These are phyloP conservation scores for Parafenestella ontariensis DNA, from an alignment of 2,329 filamentous ascomycete species.

Conservation along the genomic window DNA sequence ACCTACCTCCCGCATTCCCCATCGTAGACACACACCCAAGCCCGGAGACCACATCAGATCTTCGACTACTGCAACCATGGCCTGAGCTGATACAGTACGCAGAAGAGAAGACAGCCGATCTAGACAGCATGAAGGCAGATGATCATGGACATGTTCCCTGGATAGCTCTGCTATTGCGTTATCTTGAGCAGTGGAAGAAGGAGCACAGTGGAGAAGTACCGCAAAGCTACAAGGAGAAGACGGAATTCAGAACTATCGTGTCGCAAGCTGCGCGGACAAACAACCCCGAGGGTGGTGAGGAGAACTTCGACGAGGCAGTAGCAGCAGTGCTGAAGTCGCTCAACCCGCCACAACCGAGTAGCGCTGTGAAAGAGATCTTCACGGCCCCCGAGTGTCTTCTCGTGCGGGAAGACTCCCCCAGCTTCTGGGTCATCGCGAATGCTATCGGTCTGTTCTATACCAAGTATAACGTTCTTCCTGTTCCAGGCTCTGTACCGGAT, in stretches of 20 bases:
- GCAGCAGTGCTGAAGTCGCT: slow-evolving; percentile 89
- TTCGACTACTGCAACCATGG: slow-evolving; percentile 87
- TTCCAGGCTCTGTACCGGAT: slow-evolving; percentile 88
- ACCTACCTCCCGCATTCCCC: slow-evolving; percentile 80
- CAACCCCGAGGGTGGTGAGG: slow-evolving; percentile 85
- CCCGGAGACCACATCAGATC: slow-evolving; percentile 80
- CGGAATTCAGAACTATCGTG: slow-evolving; percentile 76
- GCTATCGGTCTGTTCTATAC: slow-evolving; percentile 80
- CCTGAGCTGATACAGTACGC: slow-evolving; percentile 76
- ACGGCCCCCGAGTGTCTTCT: slow-evolving; percentile 67
- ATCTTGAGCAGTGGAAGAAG: slow-evolving; percentile 80
- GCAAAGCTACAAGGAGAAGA: slow-evolving; percentile 82
- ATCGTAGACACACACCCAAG: slow-evolving; percentile 97
- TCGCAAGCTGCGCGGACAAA: slow-evolving; percentile 70
- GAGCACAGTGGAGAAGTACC: slow-evolving; percentile 73
- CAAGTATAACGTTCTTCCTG: slow-evolving; percentile 75
- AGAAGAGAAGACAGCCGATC: slow-evolving; percentile 68
- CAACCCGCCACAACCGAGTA: slow-evolving; percentile 70
- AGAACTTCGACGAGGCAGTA: slow-evolving; percentile 95
- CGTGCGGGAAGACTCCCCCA: slow-evolving; percentile 58
- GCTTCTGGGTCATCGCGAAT: slow-evolving; percentile 88
- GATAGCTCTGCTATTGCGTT: slow-evolving; percentile 80
- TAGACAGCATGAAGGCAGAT: slow-evolving; percentile 75
- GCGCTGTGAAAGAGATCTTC: slow-evolving; percentile 79
- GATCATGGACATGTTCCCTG: slow-evolving; percentile 94